Percentiles rank a stretch among this genome's conserved stretches.
These are phyloP conservation scores for Patellifolia procumbens DNA, from an alignment of 179 eudicot genomes.

Conservation along the genomic window DNA sequence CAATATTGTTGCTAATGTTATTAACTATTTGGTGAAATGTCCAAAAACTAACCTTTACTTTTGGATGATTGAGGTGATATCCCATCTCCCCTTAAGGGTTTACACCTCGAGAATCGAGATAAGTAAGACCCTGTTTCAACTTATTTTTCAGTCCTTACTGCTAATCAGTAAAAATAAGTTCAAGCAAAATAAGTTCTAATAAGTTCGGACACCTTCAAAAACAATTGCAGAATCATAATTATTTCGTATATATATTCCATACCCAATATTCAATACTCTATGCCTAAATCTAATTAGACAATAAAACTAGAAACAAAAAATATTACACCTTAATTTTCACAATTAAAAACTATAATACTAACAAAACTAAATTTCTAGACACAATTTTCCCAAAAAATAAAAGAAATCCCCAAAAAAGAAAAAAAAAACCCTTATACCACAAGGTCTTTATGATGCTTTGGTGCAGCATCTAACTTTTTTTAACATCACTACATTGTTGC, in stretches of 20 bases:
- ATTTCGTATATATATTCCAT: constrained; percentile 18
- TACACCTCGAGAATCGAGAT: too few species aligned
- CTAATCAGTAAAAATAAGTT: too few species aligned
- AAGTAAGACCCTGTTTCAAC: too few species aligned
- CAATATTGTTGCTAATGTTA: too few species aligned
- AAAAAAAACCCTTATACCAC: constrained; percentile 17
- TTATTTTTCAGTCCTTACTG: too few species aligned
- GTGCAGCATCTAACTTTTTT: constrained; percentile 2
- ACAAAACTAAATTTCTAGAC: constrained; percentile 26
- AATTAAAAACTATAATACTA: constrained; percentile 18
- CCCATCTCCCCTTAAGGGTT: too few species aligned
- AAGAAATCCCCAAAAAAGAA: background rate
- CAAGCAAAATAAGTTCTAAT: too few species aligned
- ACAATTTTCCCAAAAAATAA: constrained; percentile 13
- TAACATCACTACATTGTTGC: constrained; percentile 26
- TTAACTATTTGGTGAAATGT: too few species aligned
- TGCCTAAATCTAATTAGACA: constrained; percentile 27
- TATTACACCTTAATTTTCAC: constrained; percentile 26
- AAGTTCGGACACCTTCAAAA: background rate
- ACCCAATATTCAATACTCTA: constrained; percentile 15
- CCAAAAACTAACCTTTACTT: too few species aligned
- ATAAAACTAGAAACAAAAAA: constrained; percentile 13
- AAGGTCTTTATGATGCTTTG: constrained; percentile 12
- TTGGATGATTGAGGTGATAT: too few species aligned
- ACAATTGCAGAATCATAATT: constrained; percentile 8